Evolutionary conservation across 2,329 filamentous ascomycete species (phyloP).

Genomic region (Calycina herbarum): DNA sequence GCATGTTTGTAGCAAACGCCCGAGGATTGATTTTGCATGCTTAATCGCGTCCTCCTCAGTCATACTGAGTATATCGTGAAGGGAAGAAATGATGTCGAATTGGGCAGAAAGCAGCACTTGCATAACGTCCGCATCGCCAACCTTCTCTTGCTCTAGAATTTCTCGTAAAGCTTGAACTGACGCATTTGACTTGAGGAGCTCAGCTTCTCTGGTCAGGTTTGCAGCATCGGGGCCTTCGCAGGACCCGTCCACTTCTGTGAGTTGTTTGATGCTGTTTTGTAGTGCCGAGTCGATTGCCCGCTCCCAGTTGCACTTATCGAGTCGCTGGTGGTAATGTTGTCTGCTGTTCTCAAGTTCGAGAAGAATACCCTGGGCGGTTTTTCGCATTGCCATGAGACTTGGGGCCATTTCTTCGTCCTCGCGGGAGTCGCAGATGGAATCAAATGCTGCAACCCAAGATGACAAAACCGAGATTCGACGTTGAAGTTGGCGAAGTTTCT

Average conservation of each 20-base stretch:
- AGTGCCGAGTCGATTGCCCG: slow-evolving; percentile 83
- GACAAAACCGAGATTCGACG: slow-evolving; percentile 83
- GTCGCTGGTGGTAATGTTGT: slow-evolving; percentile 83
- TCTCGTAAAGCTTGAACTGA: slow-evolving; percentile 76
- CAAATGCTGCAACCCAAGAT: slow-evolving; percentile 91
- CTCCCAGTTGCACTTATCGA: slow-evolving; percentile 84
- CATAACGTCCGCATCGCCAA: slow-evolving; percentile 73
- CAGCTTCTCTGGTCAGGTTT: slow-evolving; percentile 76
- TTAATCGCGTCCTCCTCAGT: slow-evolving; percentile 79
- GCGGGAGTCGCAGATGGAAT: slow-evolving; percentile 71
- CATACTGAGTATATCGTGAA: slow-evolving; percentile 80
- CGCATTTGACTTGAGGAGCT: slow-evolving; percentile 80
- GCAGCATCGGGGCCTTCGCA: slow-evolving; percentile 67
- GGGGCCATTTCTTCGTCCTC: slow-evolving; percentile 70
- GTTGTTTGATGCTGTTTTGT: slow-evolving; percentile 77
- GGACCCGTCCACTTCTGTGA: slow-evolving; percentile 69
- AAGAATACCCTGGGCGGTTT: slow-evolving; percentile 84
- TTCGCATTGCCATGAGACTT: slow-evolving; percentile 74
- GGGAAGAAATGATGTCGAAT: slow-evolving; percentile 83
- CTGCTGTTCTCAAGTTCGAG: slow-evolving; percentile 86
- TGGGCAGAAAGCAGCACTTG: slow-evolving; percentile 86
- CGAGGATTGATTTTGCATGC: slow-evolving; percentile 75
- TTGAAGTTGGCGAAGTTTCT: slow-evolving; percentile 79
- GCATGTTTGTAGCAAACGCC: slow-evolving; percentile 75
- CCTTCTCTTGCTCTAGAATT: slow-evolving; percentile 81